A percentile compares a stretch with the other conserved stretches of the same genome.
Evolutionary conservation across 2,329 filamentous ascomycete species (phyloP).

Genomic region (Geoglossum cookeanum): DNA sequence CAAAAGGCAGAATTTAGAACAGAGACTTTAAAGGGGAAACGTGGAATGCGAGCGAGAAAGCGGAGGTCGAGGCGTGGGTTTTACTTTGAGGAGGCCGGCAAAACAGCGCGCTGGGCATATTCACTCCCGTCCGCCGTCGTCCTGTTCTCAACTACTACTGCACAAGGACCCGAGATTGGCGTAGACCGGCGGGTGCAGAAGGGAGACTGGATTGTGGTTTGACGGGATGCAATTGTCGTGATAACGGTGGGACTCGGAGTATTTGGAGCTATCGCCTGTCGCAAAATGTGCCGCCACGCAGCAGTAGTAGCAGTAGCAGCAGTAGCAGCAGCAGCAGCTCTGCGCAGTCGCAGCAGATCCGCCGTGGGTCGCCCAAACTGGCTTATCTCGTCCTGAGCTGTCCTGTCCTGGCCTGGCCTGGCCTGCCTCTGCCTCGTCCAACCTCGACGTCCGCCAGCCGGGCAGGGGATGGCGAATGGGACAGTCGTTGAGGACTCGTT

Average conservation of each 20-base stretch:
- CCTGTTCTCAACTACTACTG: background rate
- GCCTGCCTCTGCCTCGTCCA: background rate
- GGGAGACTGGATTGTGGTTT: background rate
- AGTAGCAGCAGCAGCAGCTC: background rate
- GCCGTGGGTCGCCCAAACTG: background rate
- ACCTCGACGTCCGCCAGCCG: background rate
- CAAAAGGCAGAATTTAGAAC: background rate
- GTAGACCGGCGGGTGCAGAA: background rate
- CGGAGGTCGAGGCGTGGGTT: background rate
- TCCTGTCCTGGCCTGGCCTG: background rate
- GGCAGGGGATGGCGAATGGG: background rate
- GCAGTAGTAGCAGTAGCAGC: too few relatives aligned
- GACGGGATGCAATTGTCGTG: background rate
- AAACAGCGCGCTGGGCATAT: background rate
- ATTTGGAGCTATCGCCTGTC: background rate
- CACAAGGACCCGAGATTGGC: background rate
- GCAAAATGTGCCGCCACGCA: background rate
- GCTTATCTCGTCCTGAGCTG: background rate
- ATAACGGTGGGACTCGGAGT: background rate
- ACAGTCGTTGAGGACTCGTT: background rate
- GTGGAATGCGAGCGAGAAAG: background rate
- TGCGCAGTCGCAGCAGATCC: background rate
- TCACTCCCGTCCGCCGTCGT: background rate
- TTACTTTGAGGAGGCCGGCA: background rate
- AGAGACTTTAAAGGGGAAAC: too few relatives aligned